Base-by-base conservation (phyloP, 345 rosid genomes). In the Hibiscus syriacus region DNA sequence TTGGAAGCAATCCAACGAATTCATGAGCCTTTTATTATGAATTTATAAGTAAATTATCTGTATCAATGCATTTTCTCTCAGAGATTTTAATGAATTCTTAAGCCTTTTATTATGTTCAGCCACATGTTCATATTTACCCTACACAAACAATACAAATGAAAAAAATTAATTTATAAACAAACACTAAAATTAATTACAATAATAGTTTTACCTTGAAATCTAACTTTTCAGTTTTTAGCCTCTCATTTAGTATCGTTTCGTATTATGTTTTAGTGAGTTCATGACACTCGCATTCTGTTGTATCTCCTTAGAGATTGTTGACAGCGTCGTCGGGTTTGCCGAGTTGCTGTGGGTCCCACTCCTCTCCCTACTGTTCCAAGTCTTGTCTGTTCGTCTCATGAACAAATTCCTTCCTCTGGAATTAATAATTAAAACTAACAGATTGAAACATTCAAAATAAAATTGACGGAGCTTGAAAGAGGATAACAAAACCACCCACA, bases 181-280 rank as follows among this genome's bases (percentile, higher is more conserved):
- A 10, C 16, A 30, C 26, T 11, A n/a, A 3, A 20, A 19, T 13
- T 41, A 16, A 43, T 43, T 29, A n/a, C 6, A 29, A 16, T 30
- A 29, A 2, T 25, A 14, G 19, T 6, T 63, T 41, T 63, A 94
- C 99, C 98, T 89, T 94, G 57, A 79, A 81, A 63, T 94, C 99
- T 60, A 84, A 84, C 70, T 85, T 89, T 55, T 81, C 86, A 27
- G 83, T 77, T 80, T 85, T 94, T 0, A 78, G 81, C 82, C 73
- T 86, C 80, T 86, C 97, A 29, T 71, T 89, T 65, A 89, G 76
- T 80, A 94, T 73, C 2, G 88, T 86, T 62, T 86, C 81, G n/a
- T n/a, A 1, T 85, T 87, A 90, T 72, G 90, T 98, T 75, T 84
- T 92, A 0, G 98, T 80, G 63, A 86, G 90, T 39, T 82, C 92